Percentiles rank a stretch among this genome's conserved stretches.
Evolutionary conservation across 768 basidiomycete genomes (phyloP).

Genomic region (Tylopilus rubrobrunneus): DNA sequence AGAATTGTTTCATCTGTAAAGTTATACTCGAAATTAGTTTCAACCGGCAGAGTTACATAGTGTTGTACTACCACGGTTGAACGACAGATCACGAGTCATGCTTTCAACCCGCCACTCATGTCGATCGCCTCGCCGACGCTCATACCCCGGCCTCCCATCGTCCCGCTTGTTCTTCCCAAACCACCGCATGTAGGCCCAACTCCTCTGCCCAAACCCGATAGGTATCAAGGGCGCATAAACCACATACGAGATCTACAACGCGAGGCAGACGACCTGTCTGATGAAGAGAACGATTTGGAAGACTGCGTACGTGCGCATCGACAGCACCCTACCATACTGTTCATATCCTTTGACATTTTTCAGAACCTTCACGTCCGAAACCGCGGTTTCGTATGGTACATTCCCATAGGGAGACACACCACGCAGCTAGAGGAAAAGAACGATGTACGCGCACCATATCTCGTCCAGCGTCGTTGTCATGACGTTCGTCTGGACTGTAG

Average conservation of each 20-base stretch:
- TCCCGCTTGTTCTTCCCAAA: conserved; percentile 65
- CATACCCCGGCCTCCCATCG: conserved; percentile 57
- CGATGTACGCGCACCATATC: conserved; percentile 47
- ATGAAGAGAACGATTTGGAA: conserved; percentile 81
- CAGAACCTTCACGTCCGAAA: conserved; percentile 61
- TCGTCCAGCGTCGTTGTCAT: background rate
- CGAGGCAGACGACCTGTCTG: conserved; percentile 81
- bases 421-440: conserved; percentile 84
- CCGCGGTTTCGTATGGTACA: conserved; percentile 61
- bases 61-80: no score
- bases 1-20: no score
- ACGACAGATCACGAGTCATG: no score
- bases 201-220: conserved; percentile 48
- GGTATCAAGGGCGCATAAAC: conserved; percentile 55
- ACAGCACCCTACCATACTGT: background rate
- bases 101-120: conserved; percentile 27
- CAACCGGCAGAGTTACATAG: no score
- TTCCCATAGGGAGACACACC: conserved; percentile 69
- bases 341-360: background rate
- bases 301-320: conserved; percentile 51
- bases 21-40: no score
- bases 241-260: conserved; percentile 63
- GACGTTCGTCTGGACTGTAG: conserved; percentile 12
- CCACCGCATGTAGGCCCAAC: conserved; percentile 62
- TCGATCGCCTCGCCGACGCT: conserved; percentile 66